A percentile compares a stretch with the other conserved stretches of the same genome.
phyloP scores from a whole-genome alignment of 1,139 yeast species.

The Yamadazyma sp. region DNA sequence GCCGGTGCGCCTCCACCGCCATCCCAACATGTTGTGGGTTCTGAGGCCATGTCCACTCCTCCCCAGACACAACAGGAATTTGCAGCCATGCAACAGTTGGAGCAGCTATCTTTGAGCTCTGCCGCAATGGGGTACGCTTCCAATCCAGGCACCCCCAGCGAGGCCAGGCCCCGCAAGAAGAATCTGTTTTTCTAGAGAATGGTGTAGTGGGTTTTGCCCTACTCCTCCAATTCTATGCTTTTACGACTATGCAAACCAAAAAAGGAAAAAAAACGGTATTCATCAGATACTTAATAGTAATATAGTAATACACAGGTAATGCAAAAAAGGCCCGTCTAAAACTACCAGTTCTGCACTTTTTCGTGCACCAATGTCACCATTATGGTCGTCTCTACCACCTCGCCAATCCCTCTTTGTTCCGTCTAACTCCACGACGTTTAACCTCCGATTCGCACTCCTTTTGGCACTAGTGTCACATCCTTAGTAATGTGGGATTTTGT shows the following conservation, averaged over 20 bases:
- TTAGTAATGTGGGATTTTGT: not conserved
- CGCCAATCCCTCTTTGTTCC: not conserved
- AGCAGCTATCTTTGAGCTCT: constrained; percentile 48
- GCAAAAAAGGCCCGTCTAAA: too few species aligned
- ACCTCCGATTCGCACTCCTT: too few species aligned
- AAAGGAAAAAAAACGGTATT: not conserved
- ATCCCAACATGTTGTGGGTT: not conserved
- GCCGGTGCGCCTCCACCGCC: constrained; percentile 5
- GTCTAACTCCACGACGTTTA: too few species aligned
- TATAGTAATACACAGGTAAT: constrained; percentile 2
- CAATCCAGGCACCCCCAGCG: constrained; percentile 42
- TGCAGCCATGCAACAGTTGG: constrained; percentile 48
- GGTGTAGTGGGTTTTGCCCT: too few species aligned
- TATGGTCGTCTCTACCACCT: not conserved
- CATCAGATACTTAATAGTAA: not conserved
- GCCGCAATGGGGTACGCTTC: constrained; percentile 52
- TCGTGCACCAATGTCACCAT: not conserved
- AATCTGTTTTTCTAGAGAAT: constrained; percentile 8
- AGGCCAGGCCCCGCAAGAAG: constrained; percentile 7
- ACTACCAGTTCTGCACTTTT: not conserved
- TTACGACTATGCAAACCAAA: not conserved
- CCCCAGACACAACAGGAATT: constrained; percentile 11
- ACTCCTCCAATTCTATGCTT: not conserved
- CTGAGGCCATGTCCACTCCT: not conserved
- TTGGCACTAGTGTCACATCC: not conserved